Percentiles rank a stretch among this genome's conserved stretches.
These are phyloP conservation scores for Eucalyptus guilfoylei DNA, from an alignment of 345 rosid genomes.

Conservation along the genomic window DNA sequence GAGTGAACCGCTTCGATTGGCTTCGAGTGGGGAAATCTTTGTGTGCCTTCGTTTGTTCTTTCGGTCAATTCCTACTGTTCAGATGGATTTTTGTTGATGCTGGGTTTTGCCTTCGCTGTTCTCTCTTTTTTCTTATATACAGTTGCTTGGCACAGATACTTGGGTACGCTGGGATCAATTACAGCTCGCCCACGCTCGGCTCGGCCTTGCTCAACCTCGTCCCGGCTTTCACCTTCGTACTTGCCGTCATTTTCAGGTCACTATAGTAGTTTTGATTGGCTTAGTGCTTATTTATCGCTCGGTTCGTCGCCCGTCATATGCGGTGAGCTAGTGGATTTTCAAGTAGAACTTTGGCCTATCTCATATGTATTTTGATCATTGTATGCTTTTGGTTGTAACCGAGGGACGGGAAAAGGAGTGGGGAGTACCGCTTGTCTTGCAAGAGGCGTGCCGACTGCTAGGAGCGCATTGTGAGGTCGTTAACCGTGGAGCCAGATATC, in stretches of 20 bases:
- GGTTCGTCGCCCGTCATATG: neutral
- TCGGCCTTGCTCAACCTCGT: conserved; percentile 41
- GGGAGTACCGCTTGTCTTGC: neutral
- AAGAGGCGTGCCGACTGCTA: neutral
- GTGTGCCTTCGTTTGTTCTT: neutral
- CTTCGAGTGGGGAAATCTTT: neutral
- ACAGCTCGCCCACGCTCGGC: conserved; percentile 38
- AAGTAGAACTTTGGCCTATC: neutral
- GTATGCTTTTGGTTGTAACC: neutral
- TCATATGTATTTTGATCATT: neutral
- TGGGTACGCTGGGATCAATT: conserved; percentile 30
- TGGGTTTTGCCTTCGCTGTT: neutral
- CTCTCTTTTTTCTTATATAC: neutral
- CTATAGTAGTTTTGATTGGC: neutral
- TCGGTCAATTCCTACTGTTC: neutral
- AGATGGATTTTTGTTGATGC: neutral
- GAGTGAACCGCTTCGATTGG: neutral
- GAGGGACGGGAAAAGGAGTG: neutral
- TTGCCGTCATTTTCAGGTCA: conserved; percentile 36
- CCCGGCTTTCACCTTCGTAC: conserved; percentile 37
- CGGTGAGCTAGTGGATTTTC: neutral
- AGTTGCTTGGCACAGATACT: conserved; percentile 14
- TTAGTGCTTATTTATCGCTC: neutral
- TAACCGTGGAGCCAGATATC: neutral
- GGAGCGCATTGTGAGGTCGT: neutral